phyloP scores from a whole-genome alignment of 1,284 basidiomycete species.

The Lentinula novae-zelandiae region DNA sequence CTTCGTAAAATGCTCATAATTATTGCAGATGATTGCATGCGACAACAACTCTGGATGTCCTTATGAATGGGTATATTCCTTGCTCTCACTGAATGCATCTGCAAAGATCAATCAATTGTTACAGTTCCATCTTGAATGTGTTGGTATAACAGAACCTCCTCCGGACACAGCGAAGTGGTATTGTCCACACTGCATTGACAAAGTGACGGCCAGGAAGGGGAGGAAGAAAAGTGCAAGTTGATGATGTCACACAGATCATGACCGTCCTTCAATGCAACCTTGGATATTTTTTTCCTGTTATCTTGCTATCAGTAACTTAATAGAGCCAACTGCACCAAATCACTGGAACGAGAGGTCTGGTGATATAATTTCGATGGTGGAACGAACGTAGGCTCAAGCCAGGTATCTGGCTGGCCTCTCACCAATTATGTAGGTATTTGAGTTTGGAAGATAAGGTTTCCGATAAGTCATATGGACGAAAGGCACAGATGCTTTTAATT shows the following conservation, averaged over 20 bases:
- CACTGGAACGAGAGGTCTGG: background rate
- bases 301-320: background rate
- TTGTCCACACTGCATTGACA: constrained; percentile 48
- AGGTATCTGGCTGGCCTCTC: background rate
- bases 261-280: background rate
- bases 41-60: constrained; percentile 58
- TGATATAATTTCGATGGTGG: background rate
- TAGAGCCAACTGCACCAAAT: background rate
- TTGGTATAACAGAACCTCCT: constrained; percentile 55
- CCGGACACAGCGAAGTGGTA: constrained; percentile 51
- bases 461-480: background rate
- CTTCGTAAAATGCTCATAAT: background rate
- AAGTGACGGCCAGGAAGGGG: constrained; percentile 14
- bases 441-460: background rate
- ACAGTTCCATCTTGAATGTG: constrained; percentile 62
- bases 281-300: background rate
- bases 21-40: constrained; percentile 62
- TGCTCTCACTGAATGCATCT: background rate
- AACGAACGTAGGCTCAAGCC: background rate
- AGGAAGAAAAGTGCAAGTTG: constrained; percentile 8
- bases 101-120: constrained; percentile 8
- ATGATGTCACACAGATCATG: background rate
- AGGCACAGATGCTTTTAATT: background rate
- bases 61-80: constrained; percentile 66
- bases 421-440: background rate